phyloP scores from a whole-genome alignment of 2,329 filamentous ascomycete species.

The Cephalotrichum gorgonifer region DNA sequence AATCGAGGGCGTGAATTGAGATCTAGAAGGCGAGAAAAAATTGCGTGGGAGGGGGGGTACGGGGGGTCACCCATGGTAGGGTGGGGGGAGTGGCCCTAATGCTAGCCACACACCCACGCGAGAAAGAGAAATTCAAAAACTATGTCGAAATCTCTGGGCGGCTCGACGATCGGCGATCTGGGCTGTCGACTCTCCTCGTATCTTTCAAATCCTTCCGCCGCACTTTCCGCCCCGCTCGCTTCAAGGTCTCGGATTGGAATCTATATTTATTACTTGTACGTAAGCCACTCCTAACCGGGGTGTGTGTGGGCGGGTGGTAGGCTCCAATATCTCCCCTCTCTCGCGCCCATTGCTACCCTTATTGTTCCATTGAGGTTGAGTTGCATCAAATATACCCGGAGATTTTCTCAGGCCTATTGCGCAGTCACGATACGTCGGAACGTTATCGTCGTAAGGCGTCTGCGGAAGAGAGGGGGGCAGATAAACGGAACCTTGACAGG shows the following conservation, averaged over 20 bases:
- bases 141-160: neutral
- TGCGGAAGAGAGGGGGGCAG: no score
- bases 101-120: neutral
- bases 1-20: neutral
- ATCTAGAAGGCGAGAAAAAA: neutral
- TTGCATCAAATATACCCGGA: neutral
- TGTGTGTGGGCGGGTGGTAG: no score
- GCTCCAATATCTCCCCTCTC: no score
- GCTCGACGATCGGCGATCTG: neutral
- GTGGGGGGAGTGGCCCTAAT: neutral
- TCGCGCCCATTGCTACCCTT: no score
- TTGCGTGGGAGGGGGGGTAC: neutral
- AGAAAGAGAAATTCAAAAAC: neutral
- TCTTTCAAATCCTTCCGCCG: no score
- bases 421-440: no score
- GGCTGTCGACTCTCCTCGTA: no score
- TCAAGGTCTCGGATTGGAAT: neutral
- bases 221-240: no score
- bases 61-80: neutral
- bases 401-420: neutral
- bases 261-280: neutral
- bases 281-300: neutral
- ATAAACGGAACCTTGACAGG: no score
- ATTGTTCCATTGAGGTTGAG: neutral
- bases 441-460: no score